phyloP scores from a whole-genome alignment of 306 rosid species.

The Hippophae rhamnoides region DNA sequence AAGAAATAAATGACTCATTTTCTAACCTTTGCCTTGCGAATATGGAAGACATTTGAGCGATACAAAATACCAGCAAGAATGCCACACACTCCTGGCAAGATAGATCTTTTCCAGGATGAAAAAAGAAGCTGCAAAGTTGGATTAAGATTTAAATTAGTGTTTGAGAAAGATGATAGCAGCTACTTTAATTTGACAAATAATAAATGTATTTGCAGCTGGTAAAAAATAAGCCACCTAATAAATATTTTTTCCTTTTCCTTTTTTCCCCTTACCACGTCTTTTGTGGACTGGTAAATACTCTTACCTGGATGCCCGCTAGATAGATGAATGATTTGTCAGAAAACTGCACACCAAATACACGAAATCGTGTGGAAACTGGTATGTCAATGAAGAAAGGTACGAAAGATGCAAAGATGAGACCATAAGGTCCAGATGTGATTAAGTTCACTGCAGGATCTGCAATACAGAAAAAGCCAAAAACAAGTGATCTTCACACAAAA shows the following conservation, averaged over 20 bases:
- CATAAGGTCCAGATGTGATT: conserved; percentile 87
- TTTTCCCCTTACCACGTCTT: too few relatives aligned
- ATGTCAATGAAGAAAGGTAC: conserved; percentile 95
- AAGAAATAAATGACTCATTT: neutral
- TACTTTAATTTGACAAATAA: neutral
- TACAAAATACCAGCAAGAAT: conserved; percentile 85
- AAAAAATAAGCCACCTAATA: neutral
- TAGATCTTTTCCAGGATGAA: conserved; percentile 87
- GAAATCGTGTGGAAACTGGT: conserved; percentile 85
- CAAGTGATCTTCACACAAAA: neutral
- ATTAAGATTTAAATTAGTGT: conserved; percentile 15
- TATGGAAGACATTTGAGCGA: conserved; percentile 65
- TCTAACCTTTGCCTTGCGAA: conserved; percentile 85
- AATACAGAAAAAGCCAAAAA: conserved; percentile 8
- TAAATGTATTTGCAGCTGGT: neutral
- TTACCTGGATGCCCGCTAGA: conserved; percentile 93
- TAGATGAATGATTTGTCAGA: conserved; percentile 92
- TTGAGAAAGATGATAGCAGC: conserved; percentile 3
- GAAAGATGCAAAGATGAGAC: conserved; percentile 93
- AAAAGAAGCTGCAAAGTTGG: conserved; percentile 65
- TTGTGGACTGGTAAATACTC: neutral
- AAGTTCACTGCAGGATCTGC: conserved; percentile 77
- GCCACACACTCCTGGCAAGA: conserved; percentile 90
- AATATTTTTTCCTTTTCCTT: too few relatives aligned
- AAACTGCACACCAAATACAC: conserved; percentile 63